These are phyloP conservation scores for Aegilops speltoides DNA, from an alignment of 176 grass and related monocot species.

Conservation along the genomic window DNA sequence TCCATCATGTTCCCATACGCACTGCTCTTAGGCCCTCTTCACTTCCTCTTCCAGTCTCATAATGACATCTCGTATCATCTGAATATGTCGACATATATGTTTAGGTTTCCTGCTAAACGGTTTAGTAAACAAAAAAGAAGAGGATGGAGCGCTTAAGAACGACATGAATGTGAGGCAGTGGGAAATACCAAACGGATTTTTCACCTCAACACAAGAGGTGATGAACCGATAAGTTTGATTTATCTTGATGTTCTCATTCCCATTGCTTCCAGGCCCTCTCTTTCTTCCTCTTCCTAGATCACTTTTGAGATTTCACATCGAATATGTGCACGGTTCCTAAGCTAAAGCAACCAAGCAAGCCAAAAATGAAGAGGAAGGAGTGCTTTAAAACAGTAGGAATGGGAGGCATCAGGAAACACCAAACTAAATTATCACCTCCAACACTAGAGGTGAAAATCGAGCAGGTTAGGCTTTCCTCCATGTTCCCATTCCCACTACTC, in stretches of 20 bases:
- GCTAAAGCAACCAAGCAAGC: no score
- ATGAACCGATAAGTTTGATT: background rate
- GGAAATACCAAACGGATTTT: background rate
- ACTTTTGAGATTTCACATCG: no score
- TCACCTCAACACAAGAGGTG: background rate
- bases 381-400: background rate
- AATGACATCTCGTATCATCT: background rate
- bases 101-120: background rate
- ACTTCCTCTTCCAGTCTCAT: background rate
- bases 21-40: background rate
- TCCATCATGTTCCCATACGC: background rate
- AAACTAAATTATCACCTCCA: background rate
- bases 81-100: background rate
- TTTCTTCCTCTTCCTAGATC: background rate
- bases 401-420: background rate
- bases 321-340: no score
- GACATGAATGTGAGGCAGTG: constrained; percentile 27
- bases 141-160: background rate
- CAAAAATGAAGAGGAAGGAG: background rate
- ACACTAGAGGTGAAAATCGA: background rate
- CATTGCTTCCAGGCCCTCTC: background rate
- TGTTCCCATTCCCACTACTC: background rate
- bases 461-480: background rate
- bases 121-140: background rate
- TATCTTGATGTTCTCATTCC: background rate